Base-by-base conservation (phyloP, 1,139 yeast species). In the Saccharomycopsis crataegensis region DNA sequence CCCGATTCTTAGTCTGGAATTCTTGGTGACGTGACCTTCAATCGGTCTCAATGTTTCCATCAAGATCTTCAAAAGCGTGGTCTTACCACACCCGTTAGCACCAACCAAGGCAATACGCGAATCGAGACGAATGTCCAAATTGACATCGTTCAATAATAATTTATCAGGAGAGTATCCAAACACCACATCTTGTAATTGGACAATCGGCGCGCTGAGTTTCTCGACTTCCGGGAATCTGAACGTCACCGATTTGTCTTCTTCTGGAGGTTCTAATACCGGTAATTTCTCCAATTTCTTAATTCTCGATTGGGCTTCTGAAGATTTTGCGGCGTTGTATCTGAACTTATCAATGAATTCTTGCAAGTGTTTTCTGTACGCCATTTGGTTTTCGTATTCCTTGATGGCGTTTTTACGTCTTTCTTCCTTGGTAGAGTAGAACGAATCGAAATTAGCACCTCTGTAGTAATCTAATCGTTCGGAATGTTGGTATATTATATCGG, bases 1-100 rank as follows among this genome's bases (percentile, higher is more conserved):
- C 17, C 96, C 99, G 51, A 93, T 86, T 70, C 99, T 80, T 61
- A 93, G 74, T 63, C 98, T 79, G 44, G 95, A 86, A 65, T 93
- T 91, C 60, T 82, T 79, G 36, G 87, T 77, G 16, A 91, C 86
- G 57, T 77, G 75, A 56, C 99, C 99, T 9, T 72, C 73, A 46
- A 81, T 64, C 2, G 99, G 98, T 28, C 74, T 70, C 54, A 86
- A 71, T 61, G 77, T 80, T 59, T 88, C 96, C 79, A 91, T 83
- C 62, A 93, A 74, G 53, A 93, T 74, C 68, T 91, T 93, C 65
- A 93, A 77, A 60, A 93, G 74, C 1, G 99, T 93, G 11, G 99
- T 91, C 70, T 93, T 93, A 86, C 99, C 99, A 65, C 97, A 89
- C 74, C 99, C 99, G 69, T 93, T 93, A 60, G 97, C 98, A 78